Base-by-base conservation (phyloP, 371 early-diverging fungal species). In the Neoconidiobolus thromboides region DNA sequence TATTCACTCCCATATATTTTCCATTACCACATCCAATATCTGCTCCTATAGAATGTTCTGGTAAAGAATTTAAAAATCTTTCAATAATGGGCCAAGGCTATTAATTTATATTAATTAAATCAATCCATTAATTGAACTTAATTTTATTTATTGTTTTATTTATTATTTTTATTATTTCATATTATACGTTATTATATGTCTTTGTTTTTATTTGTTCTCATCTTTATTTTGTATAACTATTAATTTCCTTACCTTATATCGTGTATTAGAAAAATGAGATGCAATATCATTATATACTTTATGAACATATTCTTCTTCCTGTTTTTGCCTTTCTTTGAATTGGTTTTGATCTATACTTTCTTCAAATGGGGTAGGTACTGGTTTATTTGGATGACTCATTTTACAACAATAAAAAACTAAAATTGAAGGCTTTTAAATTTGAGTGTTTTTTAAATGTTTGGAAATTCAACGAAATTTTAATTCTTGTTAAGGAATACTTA, bases 1-100 rank as follows among this genome's bases (percentile, higher is more conserved):
- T 73, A 64, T 90, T 89, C 9, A 93, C 86, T 15, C 85, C 86
- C 65, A 96, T 73, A 65, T 97, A 94, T 69, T 97, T 97, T 53
- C 98, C 98, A 73, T 97, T 97, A 14, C 98, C 98, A 67, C 96
- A 94, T 14, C 98, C 96, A 3, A 95, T 81, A 73, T 96, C 98
- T 4, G 85, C 89, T 9, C 93, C 95, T 0, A 96, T 43, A 58
- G 81, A 81, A 0, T 89, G 93, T 2, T 63, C 26, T 0, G 76
- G 71, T 61, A 80, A 68, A 0, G 65, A 69, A 43, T 67, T 67
- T 3, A 96, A 68, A 62, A 91, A 96, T 37, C 74, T 67, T 61
- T 91, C 91, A 0, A 97, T 89, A 0, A 95, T 92, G 0, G 98
- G 98, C 98, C 98, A 97, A 15, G 93, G 89, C 84, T 85, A 65